Conservation (phyloP, 2,329 filamentous ascomycete genomes). For the Apiospora aurea region DNA sequence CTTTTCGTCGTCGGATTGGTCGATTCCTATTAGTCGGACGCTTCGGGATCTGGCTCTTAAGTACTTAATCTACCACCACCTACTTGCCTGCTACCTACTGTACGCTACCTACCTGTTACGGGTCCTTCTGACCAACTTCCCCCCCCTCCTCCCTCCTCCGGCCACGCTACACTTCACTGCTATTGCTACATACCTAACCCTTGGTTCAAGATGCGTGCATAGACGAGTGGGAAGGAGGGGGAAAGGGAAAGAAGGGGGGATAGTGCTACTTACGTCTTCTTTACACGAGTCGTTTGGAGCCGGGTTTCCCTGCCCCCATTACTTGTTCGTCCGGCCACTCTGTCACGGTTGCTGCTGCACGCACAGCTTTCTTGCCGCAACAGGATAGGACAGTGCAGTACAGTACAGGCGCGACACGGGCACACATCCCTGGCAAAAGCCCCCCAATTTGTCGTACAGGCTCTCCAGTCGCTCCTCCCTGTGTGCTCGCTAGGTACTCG, state of each 20-base stretch:
- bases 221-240: background rate
- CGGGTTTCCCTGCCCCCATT: background rate
- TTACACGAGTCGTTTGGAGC: conserved; percentile 10
- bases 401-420: background rate
- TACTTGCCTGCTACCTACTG: too few relatives aligned
- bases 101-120: background rate
- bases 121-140: background rate
- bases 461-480: background rate
- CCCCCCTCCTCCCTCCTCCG: background rate
- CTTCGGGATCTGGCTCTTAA: background rate
- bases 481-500: conserved; percentile 24
- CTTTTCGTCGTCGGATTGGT: background rate
- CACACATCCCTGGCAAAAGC: conserved; percentile 15
- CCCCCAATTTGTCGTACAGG: conserved; percentile 1
- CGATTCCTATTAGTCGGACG: background rate
- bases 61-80: too few relatives aligned
- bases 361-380: background rate
- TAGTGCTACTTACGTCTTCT: background rate
- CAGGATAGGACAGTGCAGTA: conserved; percentile 4
- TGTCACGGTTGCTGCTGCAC: conserved; percentile 19
- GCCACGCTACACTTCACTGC: background rate
- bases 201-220: background rate
- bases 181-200: conserved; percentile 4
- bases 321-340: background rate
- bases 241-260: background rate